phyloP scores from a whole-genome alignment of 2,329 filamentous ascomycete genomes.

The Mycogone perniciosa region DNA sequence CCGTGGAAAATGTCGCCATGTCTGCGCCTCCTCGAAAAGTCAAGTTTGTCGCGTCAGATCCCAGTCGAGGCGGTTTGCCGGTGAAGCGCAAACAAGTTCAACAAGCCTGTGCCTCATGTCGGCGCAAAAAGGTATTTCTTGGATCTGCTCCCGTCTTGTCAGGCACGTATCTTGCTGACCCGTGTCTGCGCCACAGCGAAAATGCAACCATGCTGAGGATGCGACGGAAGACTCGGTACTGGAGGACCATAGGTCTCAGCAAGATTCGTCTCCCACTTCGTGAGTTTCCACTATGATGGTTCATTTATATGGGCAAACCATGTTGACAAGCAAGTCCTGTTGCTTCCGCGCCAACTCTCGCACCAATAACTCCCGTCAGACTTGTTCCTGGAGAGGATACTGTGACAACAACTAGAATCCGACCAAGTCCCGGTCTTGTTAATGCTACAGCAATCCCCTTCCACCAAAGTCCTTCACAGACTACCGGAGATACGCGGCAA shows the following conservation, averaged over 20 bases:
- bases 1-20: conserved; percentile 15
- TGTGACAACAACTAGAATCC: neutral
- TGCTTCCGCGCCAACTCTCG: conserved; percentile 6
- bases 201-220: conserved; percentile 38
- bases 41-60: conserved; percentile 52
- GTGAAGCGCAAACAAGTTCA: conserved; percentile 55
- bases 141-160: neutral
- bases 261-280: conserved; percentile 24
- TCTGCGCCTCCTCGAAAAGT: conserved; percentile 28
- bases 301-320: neutral
- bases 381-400: neutral
- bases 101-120: conserved; percentile 50
- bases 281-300: conserved; percentile 16
- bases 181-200: conserved; percentile 26
- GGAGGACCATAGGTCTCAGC: conserved; percentile 19
- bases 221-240: conserved; percentile 23
- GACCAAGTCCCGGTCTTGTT: conserved; percentile 1
- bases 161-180: neutral
- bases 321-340: neutral
- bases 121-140: conserved; percentile 44
- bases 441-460: neutral
- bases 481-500: neutral
- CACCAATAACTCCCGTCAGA: conserved; percentile 1
- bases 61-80: conserved; percentile 42
- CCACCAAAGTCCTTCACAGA: neutral